phyloP scores from a whole-genome alignment of 225 moss, liverwort and hornwort genomes.

The Pleurozium schreberi region DNA sequence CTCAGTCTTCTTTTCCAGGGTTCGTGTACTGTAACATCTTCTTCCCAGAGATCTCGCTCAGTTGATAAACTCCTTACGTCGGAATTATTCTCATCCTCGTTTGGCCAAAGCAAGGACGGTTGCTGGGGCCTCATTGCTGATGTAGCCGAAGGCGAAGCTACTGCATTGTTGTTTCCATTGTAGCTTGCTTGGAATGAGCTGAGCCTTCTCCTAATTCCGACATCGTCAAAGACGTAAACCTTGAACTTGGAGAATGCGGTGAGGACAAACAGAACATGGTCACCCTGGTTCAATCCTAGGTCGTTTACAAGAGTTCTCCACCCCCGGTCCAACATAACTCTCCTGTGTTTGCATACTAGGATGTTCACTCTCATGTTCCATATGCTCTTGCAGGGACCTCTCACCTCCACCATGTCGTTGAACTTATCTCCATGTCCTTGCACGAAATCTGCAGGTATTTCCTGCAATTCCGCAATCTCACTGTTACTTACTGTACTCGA shows the following conservation, averaged over 20 bases:
- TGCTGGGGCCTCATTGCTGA: neutral
- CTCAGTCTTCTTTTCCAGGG: constrained; percentile 19
- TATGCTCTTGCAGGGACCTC: constrained; percentile 11
- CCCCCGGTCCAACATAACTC: constrained; percentile 26
- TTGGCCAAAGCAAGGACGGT: neutral
- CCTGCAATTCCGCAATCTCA: constrained; percentile 3
- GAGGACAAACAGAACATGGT: constrained; percentile 34
- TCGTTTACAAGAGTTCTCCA: constrained; percentile 17
- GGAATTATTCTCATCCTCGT: neutral
- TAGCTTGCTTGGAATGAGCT: neutral
- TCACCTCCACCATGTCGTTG: constrained; percentile 19
- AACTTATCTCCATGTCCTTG: constrained; percentile 29
- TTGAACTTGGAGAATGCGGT: constrained; percentile 30
- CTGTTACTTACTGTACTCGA: neutral
- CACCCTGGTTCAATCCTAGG: constrained; percentile 5
- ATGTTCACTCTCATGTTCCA: constrained; percentile 22
- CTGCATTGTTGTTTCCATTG: neutral
- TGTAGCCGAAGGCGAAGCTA: neutral
- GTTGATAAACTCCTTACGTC: neutral
- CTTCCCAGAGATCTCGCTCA: neutral
- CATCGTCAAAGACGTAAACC: constrained; percentile 25
- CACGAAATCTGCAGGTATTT: constrained; percentile 32
- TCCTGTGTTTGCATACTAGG: constrained; percentile 7
- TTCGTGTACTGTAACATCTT: neutral
- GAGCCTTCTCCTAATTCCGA: constrained; percentile 6